Evolutionary conservation across 1,284 basidiomycete genomes (phyloP).

Genomic region (Leccinum angustisporum): DNA sequence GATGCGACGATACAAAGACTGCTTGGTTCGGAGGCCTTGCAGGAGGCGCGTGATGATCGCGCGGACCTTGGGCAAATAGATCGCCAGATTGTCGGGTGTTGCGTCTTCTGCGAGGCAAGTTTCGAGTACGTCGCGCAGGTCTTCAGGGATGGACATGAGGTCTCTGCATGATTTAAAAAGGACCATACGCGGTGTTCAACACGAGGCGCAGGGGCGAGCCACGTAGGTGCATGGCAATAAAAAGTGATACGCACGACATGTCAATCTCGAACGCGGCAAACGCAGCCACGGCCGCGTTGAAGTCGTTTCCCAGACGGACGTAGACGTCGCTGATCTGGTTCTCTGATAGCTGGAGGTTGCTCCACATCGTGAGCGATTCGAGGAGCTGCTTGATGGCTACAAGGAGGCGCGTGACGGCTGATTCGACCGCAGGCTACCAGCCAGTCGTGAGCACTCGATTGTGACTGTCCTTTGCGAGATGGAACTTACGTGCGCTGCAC

Average conservation of each 20-base stretch:
- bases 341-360: slow-evolving; percentile 74
- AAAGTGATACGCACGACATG: slow-evolving; percentile 71
- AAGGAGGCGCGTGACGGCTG: slow-evolving; percentile 89
- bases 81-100: slow-evolving; percentile 79
- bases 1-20: slow-evolving; percentile 74
- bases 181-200: slow-evolving; percentile 14
- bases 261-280: slow-evolving; percentile 87
- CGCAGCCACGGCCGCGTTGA: slow-evolving; percentile 90
- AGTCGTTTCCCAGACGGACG: slow-evolving; percentile 95
- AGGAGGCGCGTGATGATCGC: slow-evolving; percentile 91
- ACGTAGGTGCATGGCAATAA: slow-evolving; percentile 12
- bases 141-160: slow-evolving; percentile 84
- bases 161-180: slow-evolving; percentile 54
- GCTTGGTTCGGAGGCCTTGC: slow-evolving; percentile 90
- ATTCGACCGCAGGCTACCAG: slow-evolving; percentile 75
- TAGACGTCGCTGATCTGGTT: slow-evolving; percentile 93
- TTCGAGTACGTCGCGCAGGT: slow-evolving; percentile 88
- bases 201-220: slow-evolving; percentile 12
- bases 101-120: slow-evolving; percentile 90
- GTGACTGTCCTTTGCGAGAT: not conserved
- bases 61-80: slow-evolving; percentile 89
- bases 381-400: slow-evolving; percentile 95
- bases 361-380: slow-evolving; percentile 91
- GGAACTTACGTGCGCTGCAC: slow-evolving; percentile 30
- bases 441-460: not conserved